Percentiles rank a stretch among this genome's conserved stretches.
Conservation (phyloP, 305 asterid species). For the Caryopteris hybrid region DNA sequence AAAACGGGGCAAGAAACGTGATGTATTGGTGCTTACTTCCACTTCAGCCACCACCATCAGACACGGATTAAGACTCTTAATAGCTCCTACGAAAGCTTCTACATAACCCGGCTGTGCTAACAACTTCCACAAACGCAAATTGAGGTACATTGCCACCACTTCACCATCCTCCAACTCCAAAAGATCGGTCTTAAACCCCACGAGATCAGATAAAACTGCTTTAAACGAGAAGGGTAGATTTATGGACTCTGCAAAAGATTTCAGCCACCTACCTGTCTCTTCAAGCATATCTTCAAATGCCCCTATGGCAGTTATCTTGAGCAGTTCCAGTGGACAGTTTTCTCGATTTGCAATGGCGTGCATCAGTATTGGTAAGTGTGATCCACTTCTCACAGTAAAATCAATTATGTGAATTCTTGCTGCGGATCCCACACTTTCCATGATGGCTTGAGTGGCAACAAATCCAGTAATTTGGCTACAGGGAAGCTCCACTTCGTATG, state of each 20-base stretch:
- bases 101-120: background rate
- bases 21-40: background rate
- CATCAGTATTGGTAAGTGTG: background rate
- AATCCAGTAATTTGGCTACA: background rate
- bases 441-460: background rate
- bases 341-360: too few relatives aligned
- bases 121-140: background rate
- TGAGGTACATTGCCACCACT: background rate
- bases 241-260: background rate
- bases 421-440: background rate
- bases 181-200: background rate
- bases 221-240: background rate
- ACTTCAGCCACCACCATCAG: background rate
- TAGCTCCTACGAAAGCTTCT: background rate
- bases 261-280: background rate
- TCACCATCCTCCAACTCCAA: background rate
- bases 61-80: background rate
- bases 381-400: background rate
- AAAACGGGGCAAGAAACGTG: background rate
- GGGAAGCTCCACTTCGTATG: background rate
- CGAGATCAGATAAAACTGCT: background rate
- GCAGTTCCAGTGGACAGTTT: too few relatives aligned
- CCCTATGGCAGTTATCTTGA: background rate
- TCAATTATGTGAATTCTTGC: background rate
- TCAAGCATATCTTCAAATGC: background rate